Evolutionary conservation across 345 rosid genomes (phyloP), one percentile per base, ranked within the genome.

Genomic region (Limnanthes douglasii): DNA sequence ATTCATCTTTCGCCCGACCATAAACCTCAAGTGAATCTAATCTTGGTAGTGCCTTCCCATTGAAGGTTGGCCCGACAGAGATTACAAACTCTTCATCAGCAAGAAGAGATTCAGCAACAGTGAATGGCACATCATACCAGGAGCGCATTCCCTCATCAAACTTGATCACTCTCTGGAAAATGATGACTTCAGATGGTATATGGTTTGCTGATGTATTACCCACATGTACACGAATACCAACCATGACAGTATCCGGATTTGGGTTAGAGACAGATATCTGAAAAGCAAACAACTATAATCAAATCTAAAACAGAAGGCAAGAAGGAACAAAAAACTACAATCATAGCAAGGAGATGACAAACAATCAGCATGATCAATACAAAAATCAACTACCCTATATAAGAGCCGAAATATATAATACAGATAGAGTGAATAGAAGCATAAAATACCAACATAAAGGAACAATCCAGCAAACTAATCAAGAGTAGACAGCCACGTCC

Each of bases 61-160:
- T 77, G 48, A 74, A 65, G 23, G 96, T 70, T 22, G 94, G 70
- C 46, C 95, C 95, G 46, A 90, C 77, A 46, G 88, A 48, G 39
- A 90, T 59, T 22, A 68, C 39, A 65, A 84, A 70, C 58, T 90
- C 98, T 70, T 90, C 98, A 64, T 90, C 95, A 55, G 98, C 82
- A 57, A 90, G 75, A 42, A 90, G 94, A 19, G 98, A 84, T 48
- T 90, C 98, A 31, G 93, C 94, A 54, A 77, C 86, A 15, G 88
- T 80, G 49, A 90, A 90, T 45, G 98, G 98, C 45, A 90, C 62
- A 46, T 90, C 98, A 58, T 90, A 90, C 98, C 98, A 90, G 42
- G 82, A 77, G 22, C 80, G 66, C 85, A 77, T 72, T 56, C 94
- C 88, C 64, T 90, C 98, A 53, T 90, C 98, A 48, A 90, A 62